These are phyloP conservation scores for Hypsizygus ulmarius DNA, from an alignment of 1,284 basidiomycete species.

Conservation along the genomic window DNA sequence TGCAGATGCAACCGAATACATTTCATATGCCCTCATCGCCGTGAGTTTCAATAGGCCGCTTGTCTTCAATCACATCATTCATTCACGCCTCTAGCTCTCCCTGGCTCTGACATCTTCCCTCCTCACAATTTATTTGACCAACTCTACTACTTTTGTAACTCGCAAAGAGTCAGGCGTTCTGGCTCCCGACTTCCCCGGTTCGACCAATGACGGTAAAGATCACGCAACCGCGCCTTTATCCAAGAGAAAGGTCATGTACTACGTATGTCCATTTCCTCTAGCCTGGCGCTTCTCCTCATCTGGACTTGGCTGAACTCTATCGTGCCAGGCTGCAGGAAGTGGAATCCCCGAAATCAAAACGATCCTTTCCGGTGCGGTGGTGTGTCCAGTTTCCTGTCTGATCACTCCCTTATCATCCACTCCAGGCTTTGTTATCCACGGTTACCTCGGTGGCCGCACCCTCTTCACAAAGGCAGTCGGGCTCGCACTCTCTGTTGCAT, in stretches of 20 bases:
- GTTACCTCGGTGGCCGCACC: conserved; percentile 90
- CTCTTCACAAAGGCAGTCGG: conserved; percentile 92
- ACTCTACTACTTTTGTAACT: conserved; percentile 84
- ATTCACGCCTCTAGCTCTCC: conserved; percentile 45
- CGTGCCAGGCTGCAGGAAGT: conserved; percentile 80
- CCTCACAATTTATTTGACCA: conserved; percentile 85
- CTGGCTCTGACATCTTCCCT: conserved; percentile 73
- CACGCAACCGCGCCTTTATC: conserved; percentile 24
- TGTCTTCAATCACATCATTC: conserved; percentile 7
- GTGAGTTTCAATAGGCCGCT: conserved; percentile 43
- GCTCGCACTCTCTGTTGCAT: conserved; percentile 87
- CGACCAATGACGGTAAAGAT: conserved; percentile 24
- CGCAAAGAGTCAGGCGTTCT: conserved; percentile 82
- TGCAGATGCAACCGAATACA: conserved; percentile 60
- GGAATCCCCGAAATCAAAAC: conserved; percentile 98
- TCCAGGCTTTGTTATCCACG: conserved; percentile 94
- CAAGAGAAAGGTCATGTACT: conserved; percentile 77
- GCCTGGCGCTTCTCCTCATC: conserved; percentile 5
- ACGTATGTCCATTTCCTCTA: conserved; percentile 46
- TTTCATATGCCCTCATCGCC: conserved; percentile 74
- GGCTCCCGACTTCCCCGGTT: conserved; percentile 45
- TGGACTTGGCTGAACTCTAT: conserved; percentile 2
- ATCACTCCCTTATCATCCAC: conserved; percentile 3
- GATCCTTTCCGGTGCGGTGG: conserved; percentile 74
- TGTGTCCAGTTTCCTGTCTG: conserved; percentile 1